Evolutionary conservation across 1,284 basidiomycete species (phyloP).

Genomic region (Phaffia rhodozyma): DNA sequence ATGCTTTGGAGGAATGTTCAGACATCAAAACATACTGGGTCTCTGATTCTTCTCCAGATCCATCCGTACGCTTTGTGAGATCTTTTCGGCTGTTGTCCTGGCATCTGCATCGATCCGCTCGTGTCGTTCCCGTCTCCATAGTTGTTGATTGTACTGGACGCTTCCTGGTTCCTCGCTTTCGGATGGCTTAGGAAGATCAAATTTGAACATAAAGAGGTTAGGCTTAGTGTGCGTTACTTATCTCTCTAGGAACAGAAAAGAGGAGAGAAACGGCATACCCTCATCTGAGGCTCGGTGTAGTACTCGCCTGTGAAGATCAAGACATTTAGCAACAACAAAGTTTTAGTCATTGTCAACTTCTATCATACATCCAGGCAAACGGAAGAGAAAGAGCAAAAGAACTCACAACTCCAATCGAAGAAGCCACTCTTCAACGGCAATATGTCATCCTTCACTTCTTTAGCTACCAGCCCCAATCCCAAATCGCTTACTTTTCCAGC

Average conservation of each 20-base stretch:
- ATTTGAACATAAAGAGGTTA: conserved; percentile 3
- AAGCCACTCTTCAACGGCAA: conserved; percentile 83
- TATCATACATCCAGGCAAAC: too few species aligned
- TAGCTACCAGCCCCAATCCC: conserved; percentile 36
- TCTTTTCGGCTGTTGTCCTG: conserved; percentile 22
- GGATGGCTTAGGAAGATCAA: conserved; percentile 49
- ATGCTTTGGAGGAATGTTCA: background rate
- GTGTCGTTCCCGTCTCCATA: conserved; percentile 87
- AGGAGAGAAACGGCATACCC: conserved; percentile 44
- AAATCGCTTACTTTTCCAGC: conserved; percentile 26
- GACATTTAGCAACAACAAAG: too few species aligned
- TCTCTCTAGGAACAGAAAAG: background rate
- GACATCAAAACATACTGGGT: conserved; percentile 47
- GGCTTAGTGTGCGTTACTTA: background rate
- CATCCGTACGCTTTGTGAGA: background rate
- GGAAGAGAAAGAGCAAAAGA: too few species aligned
- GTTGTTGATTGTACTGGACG: conserved; percentile 83
- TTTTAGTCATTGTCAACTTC: too few species aligned
- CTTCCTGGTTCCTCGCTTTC: conserved; percentile 94
- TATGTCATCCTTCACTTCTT: conserved; percentile 39
- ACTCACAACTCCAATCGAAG: conserved; percentile 76
- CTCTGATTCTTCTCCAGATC: conserved; percentile 30
- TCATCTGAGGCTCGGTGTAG: conserved; percentile 97
- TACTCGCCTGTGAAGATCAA: conserved; percentile 47
- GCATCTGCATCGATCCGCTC: conserved; percentile 68